A percentile compares a stretch with the other conserved stretches of the same genome.
These are phyloP conservation scores for Candida tetrigidarum DNA, from an alignment of 1,139 yeast genomes.

Conservation along the genomic window DNA sequence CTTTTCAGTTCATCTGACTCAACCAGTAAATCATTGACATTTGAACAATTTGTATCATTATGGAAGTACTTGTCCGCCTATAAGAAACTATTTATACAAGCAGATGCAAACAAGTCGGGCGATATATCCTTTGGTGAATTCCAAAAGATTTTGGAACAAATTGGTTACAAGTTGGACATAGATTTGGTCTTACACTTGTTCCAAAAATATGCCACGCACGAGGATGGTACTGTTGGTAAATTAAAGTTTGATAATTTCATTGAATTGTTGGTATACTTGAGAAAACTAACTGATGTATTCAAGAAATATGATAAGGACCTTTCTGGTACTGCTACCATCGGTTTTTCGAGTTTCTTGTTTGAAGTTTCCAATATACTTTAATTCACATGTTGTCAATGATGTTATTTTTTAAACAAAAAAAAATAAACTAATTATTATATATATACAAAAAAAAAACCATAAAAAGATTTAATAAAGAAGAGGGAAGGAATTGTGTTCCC, in stretches of 20 bases:
- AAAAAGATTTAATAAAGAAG: not conserved
- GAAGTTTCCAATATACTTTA: constrained; percentile 50
- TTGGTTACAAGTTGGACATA: constrained; percentile 68
- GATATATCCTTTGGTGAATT: constrained; percentile 71
- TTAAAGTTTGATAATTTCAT: constrained; percentile 84
- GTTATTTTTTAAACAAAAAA: not conserved
- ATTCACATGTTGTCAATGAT: not conserved
- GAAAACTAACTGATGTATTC: constrained; percentile 78
- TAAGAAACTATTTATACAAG: constrained; percentile 66
- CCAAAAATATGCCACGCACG: constrained; percentile 56
- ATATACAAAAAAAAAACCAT: too few relatives aligned
- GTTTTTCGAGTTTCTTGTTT: constrained; percentile 77
- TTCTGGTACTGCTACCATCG: constrained; percentile 77
- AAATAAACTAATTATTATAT: too few relatives aligned
- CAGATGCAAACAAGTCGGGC: constrained; percentile 63
- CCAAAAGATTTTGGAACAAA: constrained; percentile 66
- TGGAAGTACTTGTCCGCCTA: constrained; percentile 79
- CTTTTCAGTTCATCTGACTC: constrained; percentile 47
- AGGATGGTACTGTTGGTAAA: constrained; percentile 47
- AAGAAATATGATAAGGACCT: constrained; percentile 77
- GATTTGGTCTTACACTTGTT: constrained; percentile 66
- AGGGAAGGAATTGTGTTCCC: not conserved
- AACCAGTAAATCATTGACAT: constrained; percentile 42
- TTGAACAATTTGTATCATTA: constrained; percentile 69
- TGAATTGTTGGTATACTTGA: constrained; percentile 75